Evolutionary conservation across 2,329 filamentous ascomycete genomes (phyloP).

Genomic region (Penicillium frequentans): DNA sequence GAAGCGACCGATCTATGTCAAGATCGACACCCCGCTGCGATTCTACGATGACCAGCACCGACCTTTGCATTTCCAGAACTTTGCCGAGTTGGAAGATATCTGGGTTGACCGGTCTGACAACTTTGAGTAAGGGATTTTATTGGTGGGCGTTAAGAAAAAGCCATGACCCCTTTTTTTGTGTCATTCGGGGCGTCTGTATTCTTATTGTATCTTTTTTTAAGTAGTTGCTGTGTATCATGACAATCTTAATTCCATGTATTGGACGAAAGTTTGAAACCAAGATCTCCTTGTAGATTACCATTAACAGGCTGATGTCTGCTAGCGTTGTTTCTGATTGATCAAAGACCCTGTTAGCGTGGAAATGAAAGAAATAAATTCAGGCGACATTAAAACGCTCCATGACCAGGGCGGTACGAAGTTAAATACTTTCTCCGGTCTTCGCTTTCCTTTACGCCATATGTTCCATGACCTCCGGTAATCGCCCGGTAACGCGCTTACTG

Average conservation of each 20-base stretch:
- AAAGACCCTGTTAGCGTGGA: not conserved
- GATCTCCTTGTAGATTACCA: not conserved
- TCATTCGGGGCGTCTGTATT: slow-evolving; percentile 16
- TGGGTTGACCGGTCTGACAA: slow-evolving; percentile 93
- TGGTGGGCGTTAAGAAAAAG: slow-evolving; percentile 24
- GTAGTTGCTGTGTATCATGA: not conserved
- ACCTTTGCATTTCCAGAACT: slow-evolving; percentile 94
- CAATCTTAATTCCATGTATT: not conserved
- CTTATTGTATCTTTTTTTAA: slow-evolving; percentile 9
- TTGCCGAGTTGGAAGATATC: slow-evolving; percentile 94
- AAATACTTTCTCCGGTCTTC: not conserved
- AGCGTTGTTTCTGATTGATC: slow-evolving; percentile 1
- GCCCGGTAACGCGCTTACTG: slow-evolving; percentile 4
- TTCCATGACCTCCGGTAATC: slow-evolving; percentile 4
- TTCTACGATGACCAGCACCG: slow-evolving; percentile 94
- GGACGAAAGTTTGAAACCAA: not conserved
- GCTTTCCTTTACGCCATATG: not conserved
- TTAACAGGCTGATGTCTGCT: not conserved
- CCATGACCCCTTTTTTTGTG: slow-evolving; percentile 8
- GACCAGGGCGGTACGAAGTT: not conserved
- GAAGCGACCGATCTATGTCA: slow-evolving; percentile 88
- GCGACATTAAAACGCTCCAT: not conserved
- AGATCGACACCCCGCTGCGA: slow-evolving; percentile 83
- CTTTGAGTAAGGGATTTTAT: slow-evolving; percentile 65
- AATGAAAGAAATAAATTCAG: not conserved